A percentile compares a stretch with the other conserved stretches of the same genome.
These are phyloP conservation scores for Nidula niveotomentosa DNA, from an alignment of 1,284 basidiomycete species.

Conservation along the genomic window DNA sequence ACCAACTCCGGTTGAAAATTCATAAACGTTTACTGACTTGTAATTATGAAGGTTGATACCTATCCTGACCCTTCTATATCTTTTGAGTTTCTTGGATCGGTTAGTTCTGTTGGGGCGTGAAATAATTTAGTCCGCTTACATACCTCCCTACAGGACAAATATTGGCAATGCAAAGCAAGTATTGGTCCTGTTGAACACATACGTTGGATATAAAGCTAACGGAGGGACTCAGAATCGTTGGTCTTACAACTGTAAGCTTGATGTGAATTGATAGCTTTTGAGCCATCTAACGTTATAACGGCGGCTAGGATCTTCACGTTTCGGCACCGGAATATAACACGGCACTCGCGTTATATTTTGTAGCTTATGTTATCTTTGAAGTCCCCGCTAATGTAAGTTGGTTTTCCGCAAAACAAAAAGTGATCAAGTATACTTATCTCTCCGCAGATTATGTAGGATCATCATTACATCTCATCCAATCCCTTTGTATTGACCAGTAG, in stretches of 20 bases:
- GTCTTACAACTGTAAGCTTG: conserved; percentile 36
- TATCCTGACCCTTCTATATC: conserved; percentile 59
- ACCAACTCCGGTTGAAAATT: background rate
- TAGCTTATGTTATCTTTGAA: conserved; percentile 70
- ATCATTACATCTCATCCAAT: background rate
- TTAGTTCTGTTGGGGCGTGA: conserved; percentile 17
- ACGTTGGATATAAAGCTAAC: too few relatives aligned
- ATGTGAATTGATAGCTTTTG: background rate
- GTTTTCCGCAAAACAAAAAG: background rate
- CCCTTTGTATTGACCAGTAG: too few relatives aligned
- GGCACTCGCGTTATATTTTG: conserved; percentile 62
- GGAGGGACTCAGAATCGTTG: conserved; percentile 36
- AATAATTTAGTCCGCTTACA: background rate
- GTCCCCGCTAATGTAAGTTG: conserved; percentile 64
- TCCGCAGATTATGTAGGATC: conserved; percentile 38
- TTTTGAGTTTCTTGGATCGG: conserved; percentile 71
- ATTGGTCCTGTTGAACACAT: background rate
- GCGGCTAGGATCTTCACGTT: conserved; percentile 42
- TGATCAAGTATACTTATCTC: background rate
- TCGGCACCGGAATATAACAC: conserved; percentile 55
- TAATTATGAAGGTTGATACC: conserved; percentile 41
- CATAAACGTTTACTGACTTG: background rate
- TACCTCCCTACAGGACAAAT: conserved; percentile 43
- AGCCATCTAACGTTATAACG: background rate
- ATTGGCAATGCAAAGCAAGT: conserved; percentile 66